phyloP scores from a whole-genome alignment of 2,329 filamentous ascomycete genomes.

The Exophiala calicioides region DNA sequence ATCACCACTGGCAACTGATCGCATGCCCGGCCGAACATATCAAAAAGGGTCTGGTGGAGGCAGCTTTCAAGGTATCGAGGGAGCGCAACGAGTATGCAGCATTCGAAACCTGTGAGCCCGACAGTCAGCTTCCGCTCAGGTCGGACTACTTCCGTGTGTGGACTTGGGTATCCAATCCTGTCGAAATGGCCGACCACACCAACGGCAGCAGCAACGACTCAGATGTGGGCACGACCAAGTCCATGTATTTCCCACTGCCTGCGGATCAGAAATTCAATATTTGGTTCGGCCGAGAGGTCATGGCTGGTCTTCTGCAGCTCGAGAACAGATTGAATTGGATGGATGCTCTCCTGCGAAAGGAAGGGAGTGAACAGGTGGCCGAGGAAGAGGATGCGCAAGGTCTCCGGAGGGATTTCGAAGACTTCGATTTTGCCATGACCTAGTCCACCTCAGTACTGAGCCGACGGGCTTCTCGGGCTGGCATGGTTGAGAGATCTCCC shows the following conservation, averaged over 20 bases:
- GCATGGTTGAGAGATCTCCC: too few relatives aligned
- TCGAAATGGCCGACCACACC: conserved; percentile 25
- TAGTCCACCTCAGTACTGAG: too few relatives aligned
- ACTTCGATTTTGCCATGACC: conserved; percentile 80
- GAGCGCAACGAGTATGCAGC: conserved; percentile 68
- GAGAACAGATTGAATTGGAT: conserved; percentile 82
- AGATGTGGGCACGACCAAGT: conserved; percentile 35
- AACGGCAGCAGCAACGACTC: conserved; percentile 18
- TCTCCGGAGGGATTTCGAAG: conserved; percentile 79
- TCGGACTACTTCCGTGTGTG: conserved; percentile 77
- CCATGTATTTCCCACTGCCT: conserved; percentile 72
- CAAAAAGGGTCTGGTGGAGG: conserved; percentile 73
- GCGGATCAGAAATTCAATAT: conserved; percentile 77
- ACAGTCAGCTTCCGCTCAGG: conserved; percentile 45
- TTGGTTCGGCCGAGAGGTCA: conserved; percentile 82
- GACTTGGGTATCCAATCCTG: conserved; percentile 61
- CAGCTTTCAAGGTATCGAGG: conserved; percentile 83
- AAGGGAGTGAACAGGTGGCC: conserved; percentile 65
- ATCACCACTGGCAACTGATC: conserved; percentile 91
- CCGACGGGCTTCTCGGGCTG: too few relatives aligned
- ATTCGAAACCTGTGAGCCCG: conserved; percentile 47
- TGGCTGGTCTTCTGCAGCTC: conserved; percentile 82
- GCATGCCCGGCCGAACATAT: conserved; percentile 71
- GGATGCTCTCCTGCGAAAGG: conserved; percentile 73
- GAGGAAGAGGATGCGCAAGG: conserved; percentile 65